Base-by-base conservation (phyloP, 129 eudicot species). In the Lactuca saligna region DNA sequence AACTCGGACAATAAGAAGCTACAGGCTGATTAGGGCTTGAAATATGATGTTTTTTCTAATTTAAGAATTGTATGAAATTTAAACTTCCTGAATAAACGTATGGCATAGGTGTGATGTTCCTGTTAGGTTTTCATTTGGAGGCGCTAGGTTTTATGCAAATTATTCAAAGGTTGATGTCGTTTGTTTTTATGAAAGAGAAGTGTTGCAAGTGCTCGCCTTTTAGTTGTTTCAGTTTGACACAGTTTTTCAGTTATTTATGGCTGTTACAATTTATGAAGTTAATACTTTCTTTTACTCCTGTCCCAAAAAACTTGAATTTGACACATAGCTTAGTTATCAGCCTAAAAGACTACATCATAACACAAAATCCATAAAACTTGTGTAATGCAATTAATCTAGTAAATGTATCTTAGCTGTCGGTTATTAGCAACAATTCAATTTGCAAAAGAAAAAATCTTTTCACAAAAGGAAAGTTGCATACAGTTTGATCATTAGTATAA, bases 11-110 rank as follows among this genome's bases (percentile, higher is more conserved):
- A 56, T 56, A 57, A 3, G 38, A 41, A 57, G 20, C 44, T 59
- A 14, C 42, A 11, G 25, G 65, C 33, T 59, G 46, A 33, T 59
- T 59, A 32, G 63, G 17, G 63, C 17, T 32, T 58, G 51, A 51
- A 51, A 38, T 29, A 51, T 32, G 42, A 34, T 0, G 0, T 41
- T 2, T 41, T 4, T 63, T 37, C 46, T 17, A 39, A 14, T 15
- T 9, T 57, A 1, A 13, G 33, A 58, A 11, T 13, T 10, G 32
- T 58, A 2, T 58, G 41, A 33, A 58, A 33, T 32, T 4, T 58
- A 58, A 32, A 8, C 8, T 33, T 59, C 46, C 65, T 5, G 63
- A 32, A 32, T 6, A 58, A 16, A 31, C 17, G n/a, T 13, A 1
- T 31, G 63, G 35, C 63, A 5, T 58, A 16, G 32, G 59, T 54